A percentile compares a stretch with the other conserved stretches of the same genome.
phyloP scores from a whole-genome alignment of 345 rosid genomes.

The Linum trigynum region DNA sequence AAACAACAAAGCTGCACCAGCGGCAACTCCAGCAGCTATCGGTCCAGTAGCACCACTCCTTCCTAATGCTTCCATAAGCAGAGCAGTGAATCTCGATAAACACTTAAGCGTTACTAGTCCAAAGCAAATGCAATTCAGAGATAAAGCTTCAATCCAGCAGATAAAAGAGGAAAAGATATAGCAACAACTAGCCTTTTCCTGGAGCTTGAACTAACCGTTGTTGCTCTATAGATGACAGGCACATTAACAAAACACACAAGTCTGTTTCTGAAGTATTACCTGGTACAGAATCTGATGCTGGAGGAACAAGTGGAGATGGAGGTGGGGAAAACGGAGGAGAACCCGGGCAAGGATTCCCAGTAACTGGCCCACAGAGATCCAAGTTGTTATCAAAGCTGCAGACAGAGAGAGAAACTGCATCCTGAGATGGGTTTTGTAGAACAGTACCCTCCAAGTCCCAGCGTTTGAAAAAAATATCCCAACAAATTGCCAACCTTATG shows the following conservation, averaged over 20 bases:
- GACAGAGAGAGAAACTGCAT: background rate
- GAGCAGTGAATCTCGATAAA: background rate
- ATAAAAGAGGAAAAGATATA: no score
- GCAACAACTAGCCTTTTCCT: no score
- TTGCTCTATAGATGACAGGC: background rate
- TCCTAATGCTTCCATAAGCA: constrained; percentile 14
- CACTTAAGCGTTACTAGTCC: background rate
- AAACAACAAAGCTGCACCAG: constrained; percentile 29
- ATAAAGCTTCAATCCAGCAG: background rate
- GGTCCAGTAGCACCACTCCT: constrained; percentile 22
- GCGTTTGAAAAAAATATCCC: background rate
- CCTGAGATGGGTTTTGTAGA: constrained; percentile 6
- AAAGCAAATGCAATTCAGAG: background rate
- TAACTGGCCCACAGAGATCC: constrained; percentile 1
- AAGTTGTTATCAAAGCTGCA: constrained; percentile 7
- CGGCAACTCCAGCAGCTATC: constrained; percentile 32
- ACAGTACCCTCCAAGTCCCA: background rate
- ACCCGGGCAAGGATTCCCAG: constrained; percentile 10
- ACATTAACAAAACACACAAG: background rate
- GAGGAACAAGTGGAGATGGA: constrained; percentile 26
- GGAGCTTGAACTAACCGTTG: background rate
- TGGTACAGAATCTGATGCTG: constrained; percentile 19
- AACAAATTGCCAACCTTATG: constrained; percentile 21
- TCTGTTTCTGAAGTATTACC: background rate
- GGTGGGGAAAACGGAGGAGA: constrained; percentile 26